A percentile compares a stretch with the other conserved stretches of the same genome.
phyloP scores from a whole-genome alignment of 2,329 filamentous ascomycete genomes.

The Aspergillus unguis region DNA sequence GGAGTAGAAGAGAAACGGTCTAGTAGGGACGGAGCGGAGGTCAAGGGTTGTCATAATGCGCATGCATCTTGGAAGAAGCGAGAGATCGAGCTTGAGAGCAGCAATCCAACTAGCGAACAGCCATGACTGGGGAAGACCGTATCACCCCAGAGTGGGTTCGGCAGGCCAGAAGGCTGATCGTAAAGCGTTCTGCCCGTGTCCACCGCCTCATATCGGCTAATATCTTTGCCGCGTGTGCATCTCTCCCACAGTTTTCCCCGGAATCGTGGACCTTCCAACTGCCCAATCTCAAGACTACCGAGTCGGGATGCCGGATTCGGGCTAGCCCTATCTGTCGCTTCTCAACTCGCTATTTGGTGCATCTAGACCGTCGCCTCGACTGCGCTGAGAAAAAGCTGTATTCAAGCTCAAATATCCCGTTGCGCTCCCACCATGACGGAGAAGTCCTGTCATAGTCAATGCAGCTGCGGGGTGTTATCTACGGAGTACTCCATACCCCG shows the following conservation, averaged over 20 bases:
- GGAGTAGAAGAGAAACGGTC: not conserved
- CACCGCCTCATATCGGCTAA: not conserved
- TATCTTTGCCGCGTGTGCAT: not conserved
- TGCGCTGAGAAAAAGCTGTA: too few species aligned
- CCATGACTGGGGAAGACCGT: not conserved
- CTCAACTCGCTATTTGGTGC: too few species aligned
- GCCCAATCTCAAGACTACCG: constrained; percentile 5
- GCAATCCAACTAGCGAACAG: not conserved
- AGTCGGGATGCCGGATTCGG: constrained; percentile 15
- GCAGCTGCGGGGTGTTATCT: not conserved
- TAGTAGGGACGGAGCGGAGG: not conserved
- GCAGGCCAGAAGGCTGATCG: not conserved
- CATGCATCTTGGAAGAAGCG: not conserved
- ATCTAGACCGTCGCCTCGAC: too few species aligned
- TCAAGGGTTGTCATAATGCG: constrained; percentile 1
- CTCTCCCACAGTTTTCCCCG: not conserved
- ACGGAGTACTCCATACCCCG: not conserved
- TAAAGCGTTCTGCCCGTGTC: not conserved
- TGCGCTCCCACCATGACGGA: too few species aligned
- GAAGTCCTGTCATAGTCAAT: too few species aligned
- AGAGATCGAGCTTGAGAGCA: not conserved
- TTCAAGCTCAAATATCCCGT: too few species aligned
- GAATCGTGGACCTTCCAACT: not conserved
- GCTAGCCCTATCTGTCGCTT: too few species aligned
- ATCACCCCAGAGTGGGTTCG: constrained; percentile 4